phyloP scores from a whole-genome alignment of 306 rosid genomes.

The Elaeagnus macrophylla region DNA sequence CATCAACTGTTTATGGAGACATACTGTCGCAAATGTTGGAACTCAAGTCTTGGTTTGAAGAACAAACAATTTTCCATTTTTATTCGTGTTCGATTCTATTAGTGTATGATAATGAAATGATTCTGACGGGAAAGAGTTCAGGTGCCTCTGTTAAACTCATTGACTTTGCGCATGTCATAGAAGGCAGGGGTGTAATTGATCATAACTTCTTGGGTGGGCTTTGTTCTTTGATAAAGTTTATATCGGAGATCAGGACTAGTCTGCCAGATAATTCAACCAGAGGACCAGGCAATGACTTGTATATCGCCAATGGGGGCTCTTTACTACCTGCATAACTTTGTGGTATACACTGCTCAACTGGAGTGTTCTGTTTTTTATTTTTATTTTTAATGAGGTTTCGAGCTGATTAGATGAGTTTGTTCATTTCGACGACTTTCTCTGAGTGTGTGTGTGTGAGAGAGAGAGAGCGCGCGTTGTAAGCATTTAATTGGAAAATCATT shows the following conservation, averaged over 20 bases:
- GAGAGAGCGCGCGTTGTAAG: too few species aligned
- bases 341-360: background rate
- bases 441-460: too few species aligned
- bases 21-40: constrained; percentile 47
- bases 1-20: constrained; percentile 41
- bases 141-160: constrained; percentile 46
- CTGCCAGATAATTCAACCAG: background rate
- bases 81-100: constrained; percentile 57
- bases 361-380: too few species aligned
- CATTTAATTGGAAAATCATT: too few species aligned
- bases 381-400: too few species aligned
- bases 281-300: background rate
- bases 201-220: constrained; percentile 94
- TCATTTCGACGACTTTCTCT: too few species aligned
- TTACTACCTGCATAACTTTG: background rate
- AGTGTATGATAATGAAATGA: constrained; percentile 43
- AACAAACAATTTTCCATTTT: constrained; percentile 64
- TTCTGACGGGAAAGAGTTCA: constrained; percentile 20
- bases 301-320: background rate
- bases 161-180: constrained; percentile 72
- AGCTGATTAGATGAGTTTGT: too few species aligned
- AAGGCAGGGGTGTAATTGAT: constrained; percentile 59
- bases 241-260: constrained; percentile 34
- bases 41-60: constrained; percentile 82
- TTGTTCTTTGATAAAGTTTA: constrained; percentile 66